Evolutionary conservation across 805 yeast species (phyloP), one percentile per base, ranked within the genome.

Genomic region (Yarrowia bubula): DNA sequence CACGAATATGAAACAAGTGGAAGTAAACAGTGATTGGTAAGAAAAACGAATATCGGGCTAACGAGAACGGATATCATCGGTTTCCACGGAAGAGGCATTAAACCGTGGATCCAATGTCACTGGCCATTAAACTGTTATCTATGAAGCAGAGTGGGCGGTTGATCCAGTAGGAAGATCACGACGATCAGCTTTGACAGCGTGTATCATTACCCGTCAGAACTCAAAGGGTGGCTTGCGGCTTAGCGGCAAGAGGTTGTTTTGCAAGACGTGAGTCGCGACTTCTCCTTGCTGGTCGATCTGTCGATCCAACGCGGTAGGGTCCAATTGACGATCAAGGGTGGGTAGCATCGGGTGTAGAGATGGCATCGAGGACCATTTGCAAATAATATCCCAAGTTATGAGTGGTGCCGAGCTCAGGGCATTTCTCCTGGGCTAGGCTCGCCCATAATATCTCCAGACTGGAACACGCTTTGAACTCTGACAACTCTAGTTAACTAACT

Each of bases 251-350:
- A 10, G 48, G 37, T 46, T 46, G 28, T 8, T n/a, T 22, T n/a
- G 4, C 9, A 44, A 31, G 55, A 48, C 55, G 55, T 48, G 55
- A 48, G 55, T 48, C 55, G 55, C 55, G 55, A 48, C 55, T 48
- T 48, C 55, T 33, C 55, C 55, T 48, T 48, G 55, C 55, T 48
- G 39, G 55, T 48, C 55, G 55, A 48, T 48, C 55, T 6, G 55
- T 5, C 41, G 55, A 48, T 48, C 55, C 15, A 13, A 33, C 55
- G 41, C 55, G 55, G 41, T 33, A 33, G 38, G 51, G 37, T 47
- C 38, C 51, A 33, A 31, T 22, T 22, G 28, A 22, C 28, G 28
- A 22, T 22, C 28, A 22, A 44, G 51, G 18, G 11, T 31, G 38
- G 51, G 28, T 22, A 22, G 28, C 28, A 22, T 22, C 28, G 28